Evolutionary conservation across 1,139 yeast species (phyloP), one percentile per base, ranked within the genome.

Genomic region (Saccharomyces pastorianus): DNA sequence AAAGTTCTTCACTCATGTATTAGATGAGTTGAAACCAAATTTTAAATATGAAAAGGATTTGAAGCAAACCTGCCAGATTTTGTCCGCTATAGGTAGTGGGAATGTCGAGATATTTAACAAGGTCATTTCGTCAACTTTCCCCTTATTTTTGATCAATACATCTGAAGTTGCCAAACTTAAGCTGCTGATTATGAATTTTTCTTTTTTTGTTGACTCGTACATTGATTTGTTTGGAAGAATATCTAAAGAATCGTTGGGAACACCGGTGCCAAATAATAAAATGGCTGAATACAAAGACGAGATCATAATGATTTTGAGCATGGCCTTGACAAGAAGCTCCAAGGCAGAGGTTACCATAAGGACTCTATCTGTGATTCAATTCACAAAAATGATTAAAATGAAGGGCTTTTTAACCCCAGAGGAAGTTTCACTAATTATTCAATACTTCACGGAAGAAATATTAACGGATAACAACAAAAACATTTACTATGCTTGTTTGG

Each of bases 261-360:
- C 57, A 0, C 55, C 56, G 54, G 57, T 53, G 1, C 51, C 55
- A 8, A 56, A 56, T 0, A 71, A 68, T 51, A 71, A 75, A n/a
- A 64, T 84, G 54, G 57, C 68, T 13, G 60, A 65, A 1, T 79
- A 73, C 65, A 86, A 87, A 63, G 96, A 89, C 62, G 81, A 81
- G 51, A 71, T 90, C 20, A 71, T 88, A 46, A 80, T 84, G 53
- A 74, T 84, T 51, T 69, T 88, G 59, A 82, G 89, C 13, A 85
- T 81, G 65, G 75, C 88, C 3, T 75, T 90, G 53, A 81, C 84
- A 68, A 78, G 85, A 0, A 76, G 88, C 0, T 82, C 95, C 0
- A 76, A 76, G 52, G 71, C 80, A 41, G 96, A 87, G 61, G 82
- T 83, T 27, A 79, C 89, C 0, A 74, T 90, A 53, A 79, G 90